Evolutionary conservation across 2,329 filamentous ascomycete species (phyloP).

Genomic region (Verticillium zaregamsianum): DNA sequence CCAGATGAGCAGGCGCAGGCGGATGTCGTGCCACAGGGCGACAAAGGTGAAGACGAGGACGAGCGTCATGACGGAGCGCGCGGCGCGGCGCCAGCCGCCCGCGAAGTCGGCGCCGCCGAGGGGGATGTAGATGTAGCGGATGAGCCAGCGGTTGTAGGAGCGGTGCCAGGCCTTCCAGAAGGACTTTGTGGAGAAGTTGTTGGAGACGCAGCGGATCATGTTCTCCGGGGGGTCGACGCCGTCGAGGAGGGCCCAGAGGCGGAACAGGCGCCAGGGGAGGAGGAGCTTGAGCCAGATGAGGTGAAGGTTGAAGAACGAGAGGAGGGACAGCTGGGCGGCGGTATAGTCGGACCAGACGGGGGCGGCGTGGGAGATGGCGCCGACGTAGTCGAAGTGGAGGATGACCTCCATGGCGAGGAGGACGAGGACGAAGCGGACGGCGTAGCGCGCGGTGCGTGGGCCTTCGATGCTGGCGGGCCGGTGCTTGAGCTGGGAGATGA

Average conservation of each 20-base stretch:
- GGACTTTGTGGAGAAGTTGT: slow-evolving; percentile 85
- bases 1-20: slow-evolving; percentile 87
- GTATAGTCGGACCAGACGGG: slow-evolving; percentile 82
- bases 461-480: slow-evolving; percentile 65
- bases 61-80: slow-evolving; percentile 68
- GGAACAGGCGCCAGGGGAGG: slow-evolving; percentile 96
- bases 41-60: slow-evolving; percentile 92
- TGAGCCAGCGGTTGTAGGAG: slow-evolving; percentile 89
- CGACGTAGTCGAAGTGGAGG: slow-evolving; percentile 88
- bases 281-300: slow-evolving; percentile 98
- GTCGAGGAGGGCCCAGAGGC: slow-evolving; percentile 89
- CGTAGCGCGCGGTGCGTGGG: slow-evolving; percentile 74
- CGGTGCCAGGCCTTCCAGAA: slow-evolving; percentile 99
- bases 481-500: slow-evolving; percentile 80
- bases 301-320: slow-evolving; percentile 94
- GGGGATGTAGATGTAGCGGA: slow-evolving; percentile 91
- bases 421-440: slow-evolving; percentile 72
- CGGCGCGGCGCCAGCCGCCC: slow-evolving; percentile 37
- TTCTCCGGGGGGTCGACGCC: slow-evolving; percentile 95
- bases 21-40: slow-evolving; percentile 96
- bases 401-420: slow-evolving; percentile 88
- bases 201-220: slow-evolving; percentile 92
- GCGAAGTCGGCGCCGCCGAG: slow-evolving; percentile 65
- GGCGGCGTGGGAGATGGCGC: slow-evolving; percentile 79
- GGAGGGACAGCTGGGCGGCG: slow-evolving; percentile 79